Base-by-base conservation (phyloP, 331 rosid genomes). In the Ulmus americana region DNA sequence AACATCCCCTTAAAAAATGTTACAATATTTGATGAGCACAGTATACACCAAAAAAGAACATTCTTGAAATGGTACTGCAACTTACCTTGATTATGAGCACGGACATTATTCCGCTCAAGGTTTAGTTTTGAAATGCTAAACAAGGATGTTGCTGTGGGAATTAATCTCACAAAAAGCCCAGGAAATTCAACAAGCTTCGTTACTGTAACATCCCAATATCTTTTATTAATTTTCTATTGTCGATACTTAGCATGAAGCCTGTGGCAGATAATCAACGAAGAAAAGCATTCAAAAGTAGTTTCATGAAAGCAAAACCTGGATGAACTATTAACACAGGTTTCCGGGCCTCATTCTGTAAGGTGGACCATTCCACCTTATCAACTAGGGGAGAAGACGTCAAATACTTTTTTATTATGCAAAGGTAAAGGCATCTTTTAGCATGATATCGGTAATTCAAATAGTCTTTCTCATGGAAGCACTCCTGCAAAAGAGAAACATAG, bases 401-500 rank as follows among this genome's bases (percentile, higher is more conserved):
- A 77, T 83, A 77, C 73, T 73, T 89, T 45, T 85, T 89, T 14
- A 94, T 75, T 73, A 86, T 67, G 72, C 95, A 82, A 6, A 92
- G 95, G 80, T 94, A 94, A 59, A 85, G 83, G 60, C 92, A 87
- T 73, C 97, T 82, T 79, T 89, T 94, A 16, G 83, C 95, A 69
- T 89, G 88, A 67, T 92, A 92, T 53, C 98, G 79, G 65, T 89
- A 80, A 83, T 92, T 92, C 68, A 92, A 80, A 79, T 89, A 92
- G 71, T 92, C 98, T 73, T 92, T 89, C 88, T 86, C 95, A 5
- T 74, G 91, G 71, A 92, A 92, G 75, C 95, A 85, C 65, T 85
- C 98, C 97, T 94, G 78, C 60, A 68, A 74, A 61, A 67, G 61
- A 55, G 45, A 8, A 35, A 70, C 13, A 14, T 13, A 55, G 38